These are phyloP conservation scores for Tirmania nivea DNA, from an alignment of 495 filamentous ascomycete species.

Conservation along the genomic window DNA sequence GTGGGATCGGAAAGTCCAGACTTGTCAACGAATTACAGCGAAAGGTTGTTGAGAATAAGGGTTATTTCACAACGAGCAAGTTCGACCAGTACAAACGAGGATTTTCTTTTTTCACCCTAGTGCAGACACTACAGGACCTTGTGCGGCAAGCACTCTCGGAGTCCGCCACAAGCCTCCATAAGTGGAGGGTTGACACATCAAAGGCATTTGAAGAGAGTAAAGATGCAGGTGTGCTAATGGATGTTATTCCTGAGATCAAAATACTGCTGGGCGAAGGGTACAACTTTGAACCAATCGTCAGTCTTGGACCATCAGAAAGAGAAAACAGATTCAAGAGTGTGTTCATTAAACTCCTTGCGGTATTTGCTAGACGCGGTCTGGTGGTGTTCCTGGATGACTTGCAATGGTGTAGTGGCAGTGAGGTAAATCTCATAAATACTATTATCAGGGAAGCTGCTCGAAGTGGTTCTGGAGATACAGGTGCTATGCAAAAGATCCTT, in stretches of 20 bases:
- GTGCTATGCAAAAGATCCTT: constrained; percentile 5
- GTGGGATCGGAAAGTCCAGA: constrained; percentile 17
- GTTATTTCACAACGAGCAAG: constrained; percentile 18
- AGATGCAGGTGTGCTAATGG: constrained; percentile 16
- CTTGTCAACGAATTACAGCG: constrained; percentile 19
- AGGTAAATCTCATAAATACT: constrained; percentile 15
- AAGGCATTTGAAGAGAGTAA: constrained; percentile 13
- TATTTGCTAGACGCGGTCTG: constrained; percentile 17
- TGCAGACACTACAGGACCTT: constrained; percentile 18
- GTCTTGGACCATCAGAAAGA: constrained; percentile 14
- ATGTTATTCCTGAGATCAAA: constrained; percentile 18
- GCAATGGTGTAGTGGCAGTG: constrained; percentile 17
- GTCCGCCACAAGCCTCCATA: constrained; percentile 10
- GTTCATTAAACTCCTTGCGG: constrained; percentile 15
- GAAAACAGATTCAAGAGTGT: constrained; percentile 17
- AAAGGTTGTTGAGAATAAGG: constrained; percentile 18
- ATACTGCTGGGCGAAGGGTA: constrained; percentile 15
- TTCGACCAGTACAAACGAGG: constrained; percentile 19
- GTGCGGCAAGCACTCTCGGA: constrained; percentile 19
- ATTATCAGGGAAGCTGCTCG: constrained; percentile 15
- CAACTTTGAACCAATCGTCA: constrained; percentile 16
- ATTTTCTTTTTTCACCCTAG: constrained; percentile 17
- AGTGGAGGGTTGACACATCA: constrained; percentile 19
- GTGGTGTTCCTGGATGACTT: constrained; percentile 19
- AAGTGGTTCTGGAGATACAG: background rate